Conservation (phyloP, 768 basidiomycete genomes). For the Terana coerulea region DNA sequence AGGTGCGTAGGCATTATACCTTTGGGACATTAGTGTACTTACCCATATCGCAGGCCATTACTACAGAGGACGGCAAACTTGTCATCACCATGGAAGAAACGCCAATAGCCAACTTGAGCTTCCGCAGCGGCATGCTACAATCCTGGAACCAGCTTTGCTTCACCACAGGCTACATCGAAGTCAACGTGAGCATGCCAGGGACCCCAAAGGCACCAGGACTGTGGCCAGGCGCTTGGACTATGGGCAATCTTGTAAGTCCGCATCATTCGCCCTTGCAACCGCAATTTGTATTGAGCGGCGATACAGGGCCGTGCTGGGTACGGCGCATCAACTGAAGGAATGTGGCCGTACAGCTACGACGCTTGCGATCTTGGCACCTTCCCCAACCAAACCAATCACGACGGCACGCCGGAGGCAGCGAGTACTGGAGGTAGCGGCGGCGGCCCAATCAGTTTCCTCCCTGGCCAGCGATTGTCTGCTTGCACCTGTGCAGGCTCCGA, state of each 20-base stretch:
- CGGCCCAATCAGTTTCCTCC: constrained; percentile 64
- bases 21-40: too few species aligned
- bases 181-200: constrained; percentile 74
- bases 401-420: constrained; percentile 56
- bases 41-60: too few species aligned
- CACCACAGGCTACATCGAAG: constrained; percentile 88
- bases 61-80: constrained; percentile 73
- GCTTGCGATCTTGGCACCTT: constrained; percentile 85
- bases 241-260: constrained; percentile 58
- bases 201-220: constrained; percentile 56
- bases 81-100: constrained; percentile 76
- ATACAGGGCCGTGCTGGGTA: constrained; percentile 78
- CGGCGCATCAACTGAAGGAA: constrained; percentile 84
- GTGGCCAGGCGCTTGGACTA: constrained; percentile 88
- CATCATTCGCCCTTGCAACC: not conserved
- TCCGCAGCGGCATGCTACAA: constrained; percentile 76
- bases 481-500: constrained; percentile 86
- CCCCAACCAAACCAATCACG: constrained; percentile 67
- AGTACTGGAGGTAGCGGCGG: constrained; percentile 50
- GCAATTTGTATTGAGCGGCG: constrained; percentile 14
- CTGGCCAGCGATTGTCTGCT: constrained; percentile 82
- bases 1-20: constrained; percentile 35
- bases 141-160: constrained; percentile 97
- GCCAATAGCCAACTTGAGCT: constrained; percentile 76
- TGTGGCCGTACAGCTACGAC: constrained; percentile 83